A percentile compares a stretch with the other conserved stretches of the same genome.
phyloP scores from a whole-genome alignment of 306 rosid genomes.

The Fragaria nilgerrensis region DNA sequence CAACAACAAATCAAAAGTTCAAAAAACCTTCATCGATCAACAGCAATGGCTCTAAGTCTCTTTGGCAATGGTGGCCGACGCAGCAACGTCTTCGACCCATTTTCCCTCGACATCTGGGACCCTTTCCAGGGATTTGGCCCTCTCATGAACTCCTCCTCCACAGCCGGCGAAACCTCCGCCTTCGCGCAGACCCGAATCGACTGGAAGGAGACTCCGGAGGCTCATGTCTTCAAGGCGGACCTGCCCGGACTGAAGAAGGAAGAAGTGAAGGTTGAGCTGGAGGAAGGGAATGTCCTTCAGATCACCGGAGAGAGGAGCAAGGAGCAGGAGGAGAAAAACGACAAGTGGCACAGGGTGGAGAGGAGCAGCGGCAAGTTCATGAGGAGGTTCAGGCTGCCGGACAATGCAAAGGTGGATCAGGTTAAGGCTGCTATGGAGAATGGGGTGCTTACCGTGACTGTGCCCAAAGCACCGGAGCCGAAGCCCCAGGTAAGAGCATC shows the following conservation, averaged over 20 bases:
- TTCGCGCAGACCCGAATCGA: conserved; percentile 31
- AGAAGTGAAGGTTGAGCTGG: conserved; percentile 35
- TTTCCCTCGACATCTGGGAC: conserved; percentile 28
- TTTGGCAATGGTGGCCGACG: conserved; percentile 24
- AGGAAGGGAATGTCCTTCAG: conserved; percentile 28
- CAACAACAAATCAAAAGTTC: not conserved
- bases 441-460: conserved; percentile 31
- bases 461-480: conserved; percentile 30
- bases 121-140: conserved; percentile 20
- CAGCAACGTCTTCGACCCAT: conserved; percentile 34
- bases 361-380: conserved; percentile 31
- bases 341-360: conserved; percentile 40
- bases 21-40: not conserved
- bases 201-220: conserved; percentile 39
- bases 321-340: conserved; percentile 36
- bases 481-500: conserved; percentile 24
- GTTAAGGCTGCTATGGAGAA: conserved; percentile 30
- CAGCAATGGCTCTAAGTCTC: conserved; percentile 24
- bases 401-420: conserved; percentile 25
- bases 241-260: conserved; percentile 38
- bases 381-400: conserved; percentile 40
- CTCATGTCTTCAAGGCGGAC: conserved; percentile 37
- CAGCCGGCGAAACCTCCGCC: conserved; percentile 25
- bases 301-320: conserved; percentile 38
- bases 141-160: conserved; percentile 12